These are phyloP conservation scores for Kwoniella dendrophila DNA, from an alignment of 768 basidiomycete genomes.

Conservation along the genomic window DNA sequence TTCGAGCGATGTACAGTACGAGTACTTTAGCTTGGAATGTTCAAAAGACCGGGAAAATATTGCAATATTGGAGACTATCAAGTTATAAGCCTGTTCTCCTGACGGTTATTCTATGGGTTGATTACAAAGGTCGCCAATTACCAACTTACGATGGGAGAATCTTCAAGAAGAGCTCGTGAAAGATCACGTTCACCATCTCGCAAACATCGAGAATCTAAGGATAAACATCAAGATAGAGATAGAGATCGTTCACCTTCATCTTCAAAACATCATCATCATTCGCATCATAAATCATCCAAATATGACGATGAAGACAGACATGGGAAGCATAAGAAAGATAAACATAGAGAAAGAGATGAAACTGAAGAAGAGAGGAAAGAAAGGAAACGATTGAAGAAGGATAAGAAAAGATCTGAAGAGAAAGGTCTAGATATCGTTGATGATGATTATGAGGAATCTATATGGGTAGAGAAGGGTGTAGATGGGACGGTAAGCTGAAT, in stretches of 20 bases:
- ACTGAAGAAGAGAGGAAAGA: slow-evolving; percentile 41
- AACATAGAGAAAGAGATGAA: slow-evolving; percentile 41
- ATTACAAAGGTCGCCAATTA: not conserved
- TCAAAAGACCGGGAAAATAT: too few relatives aligned
- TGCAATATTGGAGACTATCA: too few relatives aligned
- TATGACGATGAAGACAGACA: slow-evolving; percentile 19
- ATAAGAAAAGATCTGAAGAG: slow-evolving; percentile 53
- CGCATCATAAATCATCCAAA: slow-evolving; percentile 14
- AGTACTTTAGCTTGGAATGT: too few relatives aligned
- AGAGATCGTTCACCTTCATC: slow-evolving; percentile 8
- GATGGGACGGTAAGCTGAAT: slow-evolving; percentile 36
- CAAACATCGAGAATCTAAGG: slow-evolving; percentile 8
- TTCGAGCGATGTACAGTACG: too few relatives aligned
- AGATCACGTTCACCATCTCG: slow-evolving; percentile 26
- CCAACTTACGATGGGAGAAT: slow-evolving; percentile 19
- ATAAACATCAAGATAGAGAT: slow-evolving; percentile 10
- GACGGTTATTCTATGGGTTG: too few relatives aligned
- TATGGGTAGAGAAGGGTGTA: slow-evolving; percentile 59
- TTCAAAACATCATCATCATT: slow-evolving; percentile 10
- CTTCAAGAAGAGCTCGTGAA: slow-evolving; percentile 10
- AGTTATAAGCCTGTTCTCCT: too few relatives aligned
- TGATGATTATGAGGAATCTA: slow-evolving; percentile 71
- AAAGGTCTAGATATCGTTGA: slow-evolving; percentile 62
- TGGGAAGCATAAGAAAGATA: slow-evolving; percentile 38
- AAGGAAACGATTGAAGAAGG: slow-evolving; percentile 46